Evolutionary conservation across 768 basidiomycete species (phyloP).

Genomic region (Hebeloma cylindrosporum): DNA sequence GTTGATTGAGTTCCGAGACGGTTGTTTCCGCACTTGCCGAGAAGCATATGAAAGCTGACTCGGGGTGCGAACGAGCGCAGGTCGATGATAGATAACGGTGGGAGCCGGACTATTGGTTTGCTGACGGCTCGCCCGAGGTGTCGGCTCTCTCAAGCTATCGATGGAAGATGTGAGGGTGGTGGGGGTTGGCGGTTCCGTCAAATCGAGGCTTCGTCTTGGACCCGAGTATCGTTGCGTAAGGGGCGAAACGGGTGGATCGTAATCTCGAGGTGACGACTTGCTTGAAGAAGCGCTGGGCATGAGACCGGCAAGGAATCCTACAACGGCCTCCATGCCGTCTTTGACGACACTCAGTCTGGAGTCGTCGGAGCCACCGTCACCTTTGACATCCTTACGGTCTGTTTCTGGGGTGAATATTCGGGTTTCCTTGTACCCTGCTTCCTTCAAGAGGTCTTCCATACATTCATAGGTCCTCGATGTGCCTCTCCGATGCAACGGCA

Average conservation of each 20-base stretch:
- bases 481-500: slow-evolving; percentile 76
- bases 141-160: slow-evolving; percentile 32
- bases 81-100: slow-evolving; percentile 12
- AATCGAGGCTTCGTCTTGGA: slow-evolving; percentile 16
- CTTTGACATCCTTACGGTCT: slow-evolving; percentile 45
- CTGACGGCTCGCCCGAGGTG: slow-evolving; percentile 19
- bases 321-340: slow-evolving; percentile 60
- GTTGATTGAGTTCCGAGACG: slow-evolving; percentile 25
- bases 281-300: slow-evolving; percentile 41
- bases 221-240: slow-evolving; percentile 22
- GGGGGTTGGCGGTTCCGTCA: slow-evolving; percentile 28
- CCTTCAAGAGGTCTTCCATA: slow-evolving; percentile 80
- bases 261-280: slow-evolving; percentile 21
- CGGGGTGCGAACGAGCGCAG: slow-evolving; percentile 10
- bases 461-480: slow-evolving; percentile 81
- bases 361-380: slow-evolving; percentile 25
- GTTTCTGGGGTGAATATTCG: slow-evolving; percentile 85
- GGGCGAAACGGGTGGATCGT: slow-evolving; percentile 35
- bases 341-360: slow-evolving; percentile 40
- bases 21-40: slow-evolving; percentile 16
- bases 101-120: slow-evolving; percentile 8
- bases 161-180: slow-evolving; percentile 34
- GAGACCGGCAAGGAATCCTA: slow-evolving; percentile 65
- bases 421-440: slow-evolving; percentile 92
- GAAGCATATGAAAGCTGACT: slow-evolving; percentile 9